These are phyloP conservation scores for Neckera pumila DNA, from an alignment of 225 moss, liverwort and hornwort genomes.

Conservation along the genomic window DNA sequence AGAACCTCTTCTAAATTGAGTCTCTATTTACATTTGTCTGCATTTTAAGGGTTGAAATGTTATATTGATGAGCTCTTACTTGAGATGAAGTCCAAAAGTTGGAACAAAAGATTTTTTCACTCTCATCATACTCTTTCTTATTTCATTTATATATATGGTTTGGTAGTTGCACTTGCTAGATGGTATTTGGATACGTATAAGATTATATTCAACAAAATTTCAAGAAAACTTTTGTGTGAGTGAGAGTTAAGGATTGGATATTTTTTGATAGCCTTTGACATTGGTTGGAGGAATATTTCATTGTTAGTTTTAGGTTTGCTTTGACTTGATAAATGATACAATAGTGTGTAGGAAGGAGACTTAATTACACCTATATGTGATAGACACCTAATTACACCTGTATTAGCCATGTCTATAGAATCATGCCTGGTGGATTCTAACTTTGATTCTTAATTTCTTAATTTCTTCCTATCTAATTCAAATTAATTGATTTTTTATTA, in stretches of 20 bases:
- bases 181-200: background rate
- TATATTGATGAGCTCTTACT: background rate
- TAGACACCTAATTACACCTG: too few species aligned
- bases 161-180: background rate
- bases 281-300: background rate
- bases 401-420: background rate
- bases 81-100: background rate
- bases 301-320: background rate
- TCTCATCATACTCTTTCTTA: background rate
- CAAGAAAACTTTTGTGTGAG: background rate
- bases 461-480: too few species aligned
- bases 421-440: background rate
- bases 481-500: too few species aligned
- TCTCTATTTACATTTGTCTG: background rate
- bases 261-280: background rate
- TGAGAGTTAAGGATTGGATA: background rate
- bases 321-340: background rate
- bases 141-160: background rate
- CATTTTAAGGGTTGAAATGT: background rate
- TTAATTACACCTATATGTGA: background rate
- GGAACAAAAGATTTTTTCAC: background rate
- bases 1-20: background rate
- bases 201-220: background rate
- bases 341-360: background rate
- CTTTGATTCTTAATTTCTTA: too few species aligned